phyloP scores from a whole-genome alignment of 345 rosid genomes.

The Camelina sativa region DNA sequence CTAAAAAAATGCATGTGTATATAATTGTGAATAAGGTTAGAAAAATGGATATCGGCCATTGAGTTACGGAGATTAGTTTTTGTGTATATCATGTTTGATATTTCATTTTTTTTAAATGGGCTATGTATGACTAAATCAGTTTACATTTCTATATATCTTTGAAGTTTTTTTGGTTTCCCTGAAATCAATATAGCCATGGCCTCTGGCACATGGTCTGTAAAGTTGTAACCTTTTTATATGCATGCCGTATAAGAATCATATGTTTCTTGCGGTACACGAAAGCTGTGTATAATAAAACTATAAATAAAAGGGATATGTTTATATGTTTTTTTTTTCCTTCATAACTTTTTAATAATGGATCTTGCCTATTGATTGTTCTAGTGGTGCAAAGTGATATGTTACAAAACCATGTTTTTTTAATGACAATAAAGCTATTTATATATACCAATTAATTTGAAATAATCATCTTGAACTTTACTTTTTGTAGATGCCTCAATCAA shows the following conservation, averaged over 20 bases:
- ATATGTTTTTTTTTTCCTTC: too few relatives aligned
- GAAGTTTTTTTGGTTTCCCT: not conserved
- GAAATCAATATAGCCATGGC: not conserved
- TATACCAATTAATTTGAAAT: too few relatives aligned
- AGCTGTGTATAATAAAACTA: too few relatives aligned
- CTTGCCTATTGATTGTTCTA: too few relatives aligned
- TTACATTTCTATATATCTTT: not conserved
- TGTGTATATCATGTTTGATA: slow-evolving; percentile 18
- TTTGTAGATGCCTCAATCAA: too few relatives aligned
- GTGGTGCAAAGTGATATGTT: too few relatives aligned
- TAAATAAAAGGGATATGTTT: too few relatives aligned
- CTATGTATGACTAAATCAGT: not conserved
- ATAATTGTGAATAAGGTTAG: slow-evolving; percentile 11
- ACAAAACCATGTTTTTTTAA: too few relatives aligned
- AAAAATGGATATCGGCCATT: slow-evolving; percentile 37
- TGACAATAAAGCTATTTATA: too few relatives aligned
- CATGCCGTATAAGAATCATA: not conserved
- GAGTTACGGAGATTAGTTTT: slow-evolving; percentile 18
- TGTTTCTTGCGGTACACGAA: not conserved
- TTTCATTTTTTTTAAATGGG: not conserved
- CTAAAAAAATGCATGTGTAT: not conserved
- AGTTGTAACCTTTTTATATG: not conserved
- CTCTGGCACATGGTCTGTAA: not conserved
- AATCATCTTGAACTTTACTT: too few relatives aligned
- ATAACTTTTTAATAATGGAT: too few relatives aligned